phyloP scores from a whole-genome alignment of 192 early-diverging fungal genomes.

The Mortierella antarctica region DNA sequence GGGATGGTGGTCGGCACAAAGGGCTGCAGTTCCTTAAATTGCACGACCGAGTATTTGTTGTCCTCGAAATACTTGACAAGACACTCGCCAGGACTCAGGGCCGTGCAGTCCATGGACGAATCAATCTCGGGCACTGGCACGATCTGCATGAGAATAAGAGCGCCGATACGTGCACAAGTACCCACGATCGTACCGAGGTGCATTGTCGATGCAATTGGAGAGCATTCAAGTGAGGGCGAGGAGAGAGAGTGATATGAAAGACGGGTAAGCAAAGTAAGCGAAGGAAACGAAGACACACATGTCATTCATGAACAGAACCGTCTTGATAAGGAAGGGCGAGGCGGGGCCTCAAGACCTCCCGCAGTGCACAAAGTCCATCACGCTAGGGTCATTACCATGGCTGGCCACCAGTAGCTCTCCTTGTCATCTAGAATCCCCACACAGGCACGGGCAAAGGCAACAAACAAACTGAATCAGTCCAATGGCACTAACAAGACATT shows the following conservation, averaged over 20 bases:
- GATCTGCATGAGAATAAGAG: conserved; percentile 22
- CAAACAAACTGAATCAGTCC: neutral
- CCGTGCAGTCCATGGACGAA: conserved; percentile 41
- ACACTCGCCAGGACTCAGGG: conserved; percentile 44
- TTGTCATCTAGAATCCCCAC: conserved; percentile 33
- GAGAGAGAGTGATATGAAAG: neutral
- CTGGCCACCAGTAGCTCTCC: conserved; percentile 53
- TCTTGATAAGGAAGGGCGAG: conserved; percentile 33
- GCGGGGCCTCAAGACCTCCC: neutral
- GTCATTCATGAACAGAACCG: conserved; percentile 20
- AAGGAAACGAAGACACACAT: conserved; percentile 10
- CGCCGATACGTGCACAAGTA: conserved; percentile 2
- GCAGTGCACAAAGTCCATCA: no score
- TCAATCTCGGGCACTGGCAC: conserved; percentile 52
- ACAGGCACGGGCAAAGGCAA: neutral
- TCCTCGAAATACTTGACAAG: conserved; percentile 55
- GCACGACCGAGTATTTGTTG: conserved; percentile 52
- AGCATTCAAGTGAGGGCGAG: neutral
- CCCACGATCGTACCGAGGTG: conserved; percentile 18
- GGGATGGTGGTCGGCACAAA: conserved; percentile 49
- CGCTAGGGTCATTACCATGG: conserved; percentile 35
- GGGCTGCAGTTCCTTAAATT: conserved; percentile 41
- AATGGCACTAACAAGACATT: neutral
- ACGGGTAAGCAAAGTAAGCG: no score
- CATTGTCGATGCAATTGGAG: conserved; percentile 2